Evolutionary conservation across 257 asterid species (phyloP).

Genomic region (Rubia yunnanensis): DNA sequence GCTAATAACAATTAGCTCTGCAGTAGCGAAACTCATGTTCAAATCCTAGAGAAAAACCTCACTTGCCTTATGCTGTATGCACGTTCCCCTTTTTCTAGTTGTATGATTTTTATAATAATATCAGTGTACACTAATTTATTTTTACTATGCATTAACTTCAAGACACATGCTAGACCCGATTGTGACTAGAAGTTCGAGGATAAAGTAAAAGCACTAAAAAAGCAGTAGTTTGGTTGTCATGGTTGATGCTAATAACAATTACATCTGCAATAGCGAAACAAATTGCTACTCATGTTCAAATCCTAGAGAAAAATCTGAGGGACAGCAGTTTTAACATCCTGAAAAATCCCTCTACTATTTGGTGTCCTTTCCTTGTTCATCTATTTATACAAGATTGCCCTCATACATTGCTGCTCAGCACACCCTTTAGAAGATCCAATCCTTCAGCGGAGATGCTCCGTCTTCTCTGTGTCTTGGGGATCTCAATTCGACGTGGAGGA

Average conservation of each 20-base stretch:
- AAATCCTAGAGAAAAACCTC: no score
- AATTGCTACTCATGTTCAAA: not conserved
- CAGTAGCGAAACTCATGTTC: no score
- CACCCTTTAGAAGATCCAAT: constrained; percentile 39
- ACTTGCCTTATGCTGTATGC: no score
- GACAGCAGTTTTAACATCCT: constrained; percentile 19
- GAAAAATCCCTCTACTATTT: constrained; percentile 15
- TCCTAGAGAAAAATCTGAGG: not conserved
- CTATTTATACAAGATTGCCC: constrained; percentile 10
- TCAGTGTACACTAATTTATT: no score
- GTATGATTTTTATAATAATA: no score
- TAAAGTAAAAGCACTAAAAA: no score
- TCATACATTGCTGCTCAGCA: constrained; percentile 26
- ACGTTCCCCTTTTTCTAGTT: no score
- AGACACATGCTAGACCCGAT: no score
- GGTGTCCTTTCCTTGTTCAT: not conserved
- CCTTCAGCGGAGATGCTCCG: constrained; percentile 48
- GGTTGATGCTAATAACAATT: constrained; percentile 4
- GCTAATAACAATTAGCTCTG: constrained; percentile 1
- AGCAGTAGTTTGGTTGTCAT: not conserved
- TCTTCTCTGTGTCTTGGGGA: constrained; percentile 29
- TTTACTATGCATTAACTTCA: no score
- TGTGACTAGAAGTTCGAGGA: no score
- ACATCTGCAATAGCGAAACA: not conserved
- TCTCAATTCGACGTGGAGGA: constrained; percentile 36